Percentiles rank a stretch among this genome's conserved stretches.
These are phyloP conservation scores for Fibroporia radiculosa DNA, from an alignment of 768 basidiomycete species.

Conservation along the genomic window DNA sequence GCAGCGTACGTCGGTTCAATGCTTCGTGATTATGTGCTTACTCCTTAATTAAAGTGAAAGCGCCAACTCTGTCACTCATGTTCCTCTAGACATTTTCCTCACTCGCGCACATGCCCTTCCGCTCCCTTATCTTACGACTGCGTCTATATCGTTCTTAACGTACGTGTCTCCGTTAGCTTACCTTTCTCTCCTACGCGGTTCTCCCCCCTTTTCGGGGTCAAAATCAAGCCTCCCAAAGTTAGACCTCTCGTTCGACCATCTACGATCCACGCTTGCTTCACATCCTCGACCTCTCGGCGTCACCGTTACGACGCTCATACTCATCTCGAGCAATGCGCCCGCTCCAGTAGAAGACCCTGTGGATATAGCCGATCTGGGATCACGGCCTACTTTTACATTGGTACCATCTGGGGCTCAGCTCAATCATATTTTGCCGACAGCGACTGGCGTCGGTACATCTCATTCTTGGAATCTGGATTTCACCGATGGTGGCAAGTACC, in stretches of 20 bases:
- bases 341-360: conserved; percentile 20
- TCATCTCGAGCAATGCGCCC: conserved; percentile 36
- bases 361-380: conserved; percentile 17
- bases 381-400: conserved; percentile 49
- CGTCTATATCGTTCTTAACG: conserved; percentile 65
- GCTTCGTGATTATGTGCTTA: neutral
- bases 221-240: conserved; percentile 26
- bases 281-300: conserved; percentile 36
- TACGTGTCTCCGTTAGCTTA: conserved; percentile 66
- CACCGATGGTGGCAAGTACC: conserved; percentile 39
- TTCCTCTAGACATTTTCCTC: conserved; percentile 68
- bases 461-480: conserved; percentile 68
- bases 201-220: conserved; percentile 16
- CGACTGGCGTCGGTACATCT: conserved; percentile 18
- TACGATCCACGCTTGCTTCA: conserved; percentile 37
- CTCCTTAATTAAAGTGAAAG: neutral
- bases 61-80: conserved; percentile 22
- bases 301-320: conserved; percentile 44
- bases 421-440: conserved; percentile 38
- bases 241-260: conserved; percentile 45
- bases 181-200: conserved; percentile 46
- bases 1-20: conserved; percentile 35
- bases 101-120: conserved; percentile 59
- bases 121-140: conserved; percentile 60
- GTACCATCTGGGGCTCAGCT: conserved; percentile 35